A percentile compares a stretch with the other conserved stretches of the same genome.
phyloP scores from a whole-genome alignment of 495 filamentous ascomycete species.

The Tuber aestivum region DNA sequence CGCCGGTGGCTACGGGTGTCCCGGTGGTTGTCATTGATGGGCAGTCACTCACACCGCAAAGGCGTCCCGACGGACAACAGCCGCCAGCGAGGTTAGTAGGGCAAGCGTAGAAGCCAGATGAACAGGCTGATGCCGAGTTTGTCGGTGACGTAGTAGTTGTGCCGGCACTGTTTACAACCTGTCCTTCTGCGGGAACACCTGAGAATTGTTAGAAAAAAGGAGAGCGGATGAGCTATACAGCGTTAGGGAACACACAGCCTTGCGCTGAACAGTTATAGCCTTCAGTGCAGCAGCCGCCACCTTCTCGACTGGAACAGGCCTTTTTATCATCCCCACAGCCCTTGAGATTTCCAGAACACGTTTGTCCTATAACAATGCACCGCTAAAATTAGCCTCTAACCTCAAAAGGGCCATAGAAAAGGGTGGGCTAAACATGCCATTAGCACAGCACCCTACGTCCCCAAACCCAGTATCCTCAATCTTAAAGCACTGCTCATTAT shows the following conservation, averaged over 20 bases:
- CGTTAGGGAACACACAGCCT: constrained; percentile 55
- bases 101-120: constrained; percentile 55
- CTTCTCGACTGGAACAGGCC: constrained; percentile 60
- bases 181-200: background rate
- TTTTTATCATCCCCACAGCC: constrained; percentile 60
- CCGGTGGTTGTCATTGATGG: constrained; percentile 45
- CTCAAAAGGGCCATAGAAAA: background rate
- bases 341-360: constrained; percentile 60
- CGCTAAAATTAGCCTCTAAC: background rate
- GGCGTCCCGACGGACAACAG: constrained; percentile 49
- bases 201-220: background rate
- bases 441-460: constrained; percentile 78
- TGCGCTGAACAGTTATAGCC: constrained; percentile 70
- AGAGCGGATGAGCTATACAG: background rate
- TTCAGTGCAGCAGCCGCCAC: constrained; percentile 83
- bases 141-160: constrained; percentile 45
- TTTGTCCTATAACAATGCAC: constrained; percentile 49
- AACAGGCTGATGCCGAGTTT: constrained; percentile 46
- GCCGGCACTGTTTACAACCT: constrained; percentile 9
- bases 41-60: constrained; percentile 41
- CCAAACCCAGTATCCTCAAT: constrained; percentile 68
- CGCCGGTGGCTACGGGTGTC: constrained; percentile 37
- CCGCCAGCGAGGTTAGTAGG: constrained; percentile 51
- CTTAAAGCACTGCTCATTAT: constrained; percentile 61
- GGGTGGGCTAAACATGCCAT: constrained; percentile 22